Base-by-base conservation (phyloP, 2,329 filamentous ascomycete genomes). In the Hymenoscyphus scutula region DNA sequence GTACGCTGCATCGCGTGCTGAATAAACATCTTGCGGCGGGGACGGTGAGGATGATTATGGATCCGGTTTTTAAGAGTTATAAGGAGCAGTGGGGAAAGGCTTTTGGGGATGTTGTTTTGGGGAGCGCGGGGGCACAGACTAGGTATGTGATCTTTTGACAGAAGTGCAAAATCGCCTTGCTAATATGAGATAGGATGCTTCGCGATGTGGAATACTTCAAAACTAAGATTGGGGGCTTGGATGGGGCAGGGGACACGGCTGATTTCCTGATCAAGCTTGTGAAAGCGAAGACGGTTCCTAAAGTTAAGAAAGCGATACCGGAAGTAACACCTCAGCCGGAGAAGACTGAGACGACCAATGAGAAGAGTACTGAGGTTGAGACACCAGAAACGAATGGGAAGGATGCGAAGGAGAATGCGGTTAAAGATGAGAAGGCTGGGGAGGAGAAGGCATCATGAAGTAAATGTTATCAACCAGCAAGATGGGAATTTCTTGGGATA, bases 181-280 rank as follows among this genome's bases (percentile, higher is more conserved):
- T 66, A 38, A 64, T 54, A 55, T 59, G 60, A 29, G 41, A 61
- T 68, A 89, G 87, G 69, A 80, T 91, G 73, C 76, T 87, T 56
- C 80, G 81, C 48, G 89, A 91, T 72, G 84, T 82, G 8, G 82
- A 88, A 69, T 80, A 82, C 65, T 87, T 91, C 70, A 83, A 85
- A 58, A 76, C 80, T 0, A 83, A 82, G 63, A 79, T 91, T 19
- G 80, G 82, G 64, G 85, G 85, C 69, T 80, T 91, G 32, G 85
- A 89, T 57, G 87, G 85, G 2, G 83, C 85, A 45, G 88, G 84
- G 10, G 88, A 92, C 67, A 80, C 91, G 2, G 91, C 90, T 32
- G 83, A 89, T 38, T 82, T 87, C 65, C 81, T 97, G 5, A 77
- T 87, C 13, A 82, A 84, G 23, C 82, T 91, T 4, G 70, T 90